These are phyloP conservation scores for Metschnikowia amazonensis DNA, from an alignment of 805 yeast species.

Conservation along the genomic window DNA sequence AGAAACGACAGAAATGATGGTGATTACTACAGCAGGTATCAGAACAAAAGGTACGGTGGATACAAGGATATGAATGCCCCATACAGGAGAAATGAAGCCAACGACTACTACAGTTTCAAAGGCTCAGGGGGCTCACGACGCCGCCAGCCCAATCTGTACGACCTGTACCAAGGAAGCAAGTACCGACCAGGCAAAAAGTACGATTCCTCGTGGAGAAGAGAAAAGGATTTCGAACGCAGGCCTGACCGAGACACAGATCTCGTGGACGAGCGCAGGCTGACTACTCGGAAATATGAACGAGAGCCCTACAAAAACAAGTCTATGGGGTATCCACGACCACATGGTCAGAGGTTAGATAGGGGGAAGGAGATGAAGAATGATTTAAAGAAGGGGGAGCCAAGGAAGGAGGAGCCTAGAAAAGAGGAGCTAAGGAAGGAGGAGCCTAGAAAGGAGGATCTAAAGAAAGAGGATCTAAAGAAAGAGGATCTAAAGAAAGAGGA, in stretches of 20 bases:
- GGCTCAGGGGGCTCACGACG: conserved; percentile 2
- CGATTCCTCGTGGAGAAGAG: not conserved
- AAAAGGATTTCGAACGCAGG: conserved; percentile 4
- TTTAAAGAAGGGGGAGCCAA: not conserved
- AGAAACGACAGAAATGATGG: conserved; percentile 4
- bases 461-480: too few species aligned
- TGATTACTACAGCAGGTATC: conserved; percentile 8
- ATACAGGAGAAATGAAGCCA: conserved; percentile 9
- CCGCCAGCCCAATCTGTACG: conserved; percentile 9
- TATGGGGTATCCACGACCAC: not conserved
- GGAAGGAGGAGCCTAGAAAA: too few species aligned
- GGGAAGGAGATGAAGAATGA: not conserved
- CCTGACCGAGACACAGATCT: not conserved
- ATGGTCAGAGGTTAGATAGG: not conserved
- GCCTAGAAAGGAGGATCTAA: too few species aligned
- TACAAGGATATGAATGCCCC: not conserved
- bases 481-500: too few species aligned
- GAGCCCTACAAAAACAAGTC: not conserved
- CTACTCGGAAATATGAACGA: conserved; percentile 9
- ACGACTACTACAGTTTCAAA: conserved; percentile 15
- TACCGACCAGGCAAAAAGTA: conserved; percentile 9
- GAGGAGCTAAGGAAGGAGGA: too few species aligned
- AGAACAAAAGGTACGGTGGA: conserved; percentile 7
- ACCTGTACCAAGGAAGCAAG: conserved; percentile 17
- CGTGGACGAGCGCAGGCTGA: conserved; percentile 11